Evolutionary conservation across 768 basidiomycete genomes (phyloP).

Genomic region (Cyathus striatus): DNA sequence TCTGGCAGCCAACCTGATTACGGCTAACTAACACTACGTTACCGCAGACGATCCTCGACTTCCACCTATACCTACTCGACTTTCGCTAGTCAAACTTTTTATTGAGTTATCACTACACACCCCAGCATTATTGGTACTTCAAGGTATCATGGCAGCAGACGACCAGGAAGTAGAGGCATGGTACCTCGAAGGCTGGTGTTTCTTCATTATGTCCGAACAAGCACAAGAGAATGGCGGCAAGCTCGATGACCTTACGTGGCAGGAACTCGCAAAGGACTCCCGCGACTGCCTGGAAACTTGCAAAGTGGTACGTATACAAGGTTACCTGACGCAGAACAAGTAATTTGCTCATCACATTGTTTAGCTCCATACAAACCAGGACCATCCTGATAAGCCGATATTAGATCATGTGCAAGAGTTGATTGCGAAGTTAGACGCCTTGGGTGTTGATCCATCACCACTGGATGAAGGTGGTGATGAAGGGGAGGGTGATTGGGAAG

Average conservation of each 20-base stretch:
- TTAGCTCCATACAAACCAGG: constrained; percentile 67
- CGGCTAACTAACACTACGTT: constrained; percentile 2
- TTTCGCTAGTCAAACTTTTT: constrained; percentile 75
- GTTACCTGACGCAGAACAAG: constrained; percentile 1
- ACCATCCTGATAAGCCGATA: constrained; percentile 71
- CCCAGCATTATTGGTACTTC: constrained; percentile 70
- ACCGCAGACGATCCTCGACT: constrained; percentile 55
- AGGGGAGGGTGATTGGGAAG: constrained; percentile 69
- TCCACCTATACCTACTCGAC: constrained; percentile 68
- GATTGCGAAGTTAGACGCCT: constrained; percentile 55
- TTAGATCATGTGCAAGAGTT: constrained; percentile 75
- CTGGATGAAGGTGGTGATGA: constrained; percentile 49
- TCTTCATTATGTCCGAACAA: constrained; percentile 77
- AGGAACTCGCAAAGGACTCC: constrained; percentile 75
- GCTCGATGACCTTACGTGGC: constrained; percentile 55
- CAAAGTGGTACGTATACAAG: constrained; percentile 59
- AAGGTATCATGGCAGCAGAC: constrained; percentile 75
- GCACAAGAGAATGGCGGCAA: constrained; percentile 52
- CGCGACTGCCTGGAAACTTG: constrained; percentile 83
- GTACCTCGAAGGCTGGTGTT: constrained; percentile 95
- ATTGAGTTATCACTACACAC: constrained; percentile 70
- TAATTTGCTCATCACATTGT: constrained; percentile 4
- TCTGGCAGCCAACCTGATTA: background rate
- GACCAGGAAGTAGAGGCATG: constrained; percentile 88
- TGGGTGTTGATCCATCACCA: constrained; percentile 62